Evolutionary conservation across 208 protist genomes (phyloP).

Genomic region (Trypanosoma scelopori): DNA sequence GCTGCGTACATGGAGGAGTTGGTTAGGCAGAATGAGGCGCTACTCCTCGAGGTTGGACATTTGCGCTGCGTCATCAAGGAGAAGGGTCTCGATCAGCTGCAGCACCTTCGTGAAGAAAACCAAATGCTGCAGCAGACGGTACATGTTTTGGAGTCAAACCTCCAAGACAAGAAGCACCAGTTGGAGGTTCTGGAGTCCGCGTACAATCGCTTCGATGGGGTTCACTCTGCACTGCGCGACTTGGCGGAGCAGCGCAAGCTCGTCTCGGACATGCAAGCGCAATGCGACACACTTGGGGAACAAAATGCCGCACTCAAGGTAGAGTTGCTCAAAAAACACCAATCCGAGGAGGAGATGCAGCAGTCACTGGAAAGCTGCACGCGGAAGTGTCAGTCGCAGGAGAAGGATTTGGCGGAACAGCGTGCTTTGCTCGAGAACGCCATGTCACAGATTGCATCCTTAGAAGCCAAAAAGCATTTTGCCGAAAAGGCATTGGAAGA

Average conservation of each 20-base stretch:
- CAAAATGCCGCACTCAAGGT: slow-evolving; percentile 14
- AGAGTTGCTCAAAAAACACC: slow-evolving; percentile 3
- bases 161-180: slow-evolving; percentile 51
- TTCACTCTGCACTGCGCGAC: slow-evolving; percentile 43
- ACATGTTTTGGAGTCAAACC: slow-evolving; percentile 30
- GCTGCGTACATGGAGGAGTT: slow-evolving; percentile 32
- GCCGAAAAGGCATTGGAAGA: neutral
- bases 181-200: slow-evolving; percentile 34
- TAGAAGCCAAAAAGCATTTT: slow-evolving; percentile 1
- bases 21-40: slow-evolving; percentile 61
- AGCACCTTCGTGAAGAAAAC: slow-evolving; percentile 27
- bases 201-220: slow-evolving; percentile 45
- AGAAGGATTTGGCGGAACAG: slow-evolving; percentile 1
- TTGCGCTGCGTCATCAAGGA: slow-evolving; percentile 38
- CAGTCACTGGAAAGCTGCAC: neutral
- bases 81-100: slow-evolving; percentile 31
- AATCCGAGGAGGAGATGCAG: slow-evolving; percentile 1
- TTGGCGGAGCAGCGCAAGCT: slow-evolving; percentile 31
- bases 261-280: slow-evolving; percentile 31
- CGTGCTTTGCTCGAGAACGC: neutral
- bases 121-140: slow-evolving; percentile 35
- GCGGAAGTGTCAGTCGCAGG: neutral
- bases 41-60: slow-evolving; percentile 47
- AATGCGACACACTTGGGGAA: slow-evolving; percentile 23
- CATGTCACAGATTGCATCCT: neutral